Evolutionary conservation across 345 rosid species (phyloP), one percentile per base, ranked within the genome.

Genomic region (Eucalyptus fibrosa): DNA sequence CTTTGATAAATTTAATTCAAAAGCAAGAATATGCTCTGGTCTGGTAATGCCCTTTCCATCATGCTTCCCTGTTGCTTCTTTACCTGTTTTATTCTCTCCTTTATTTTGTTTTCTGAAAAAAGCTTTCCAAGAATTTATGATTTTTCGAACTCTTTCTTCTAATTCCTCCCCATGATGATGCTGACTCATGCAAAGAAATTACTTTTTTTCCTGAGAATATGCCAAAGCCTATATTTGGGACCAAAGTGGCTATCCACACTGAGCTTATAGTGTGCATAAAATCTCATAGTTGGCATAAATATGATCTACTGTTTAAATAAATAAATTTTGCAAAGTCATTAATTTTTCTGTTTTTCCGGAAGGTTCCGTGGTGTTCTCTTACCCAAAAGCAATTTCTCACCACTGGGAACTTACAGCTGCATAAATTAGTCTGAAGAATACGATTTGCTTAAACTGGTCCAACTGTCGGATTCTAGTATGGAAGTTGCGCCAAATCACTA

Each of bases 21-120:
- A 92, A 89, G 91, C 89, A 82, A 69, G 89, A 92, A 92, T 87
- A 91, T 91, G 91, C 90, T 86, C 83, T 6, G 86, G 55, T 88
- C 88, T 87, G 88, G 86, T 91, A 55, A 87, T 89, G 89, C 93
- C 80, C 90, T 89, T 80, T 89, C 87, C 87, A 86, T 90, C 94
- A 94, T 95, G 95, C 95, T 92, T 94, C 86, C 86, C 50, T 50
- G 11, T 44, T 50, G 83, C 88, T 89, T 90, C 89, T 90, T 90
- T 90, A 89, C 94, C 94, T 90, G 42, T 89, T 91, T 91, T 94
- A 92, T 96, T 95, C 93, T 37, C 83, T 77, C 83, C 83, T 24
- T 21, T 28, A 44, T 62, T 62, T 49, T 32, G 14, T 85, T 86
- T 42, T 89, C 17, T 28, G 37, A 60, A 23, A 30, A n/a, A 34